Base-by-base conservation (phyloP, 257 asterid genomes). In the Hygrophila difformis region DNA sequence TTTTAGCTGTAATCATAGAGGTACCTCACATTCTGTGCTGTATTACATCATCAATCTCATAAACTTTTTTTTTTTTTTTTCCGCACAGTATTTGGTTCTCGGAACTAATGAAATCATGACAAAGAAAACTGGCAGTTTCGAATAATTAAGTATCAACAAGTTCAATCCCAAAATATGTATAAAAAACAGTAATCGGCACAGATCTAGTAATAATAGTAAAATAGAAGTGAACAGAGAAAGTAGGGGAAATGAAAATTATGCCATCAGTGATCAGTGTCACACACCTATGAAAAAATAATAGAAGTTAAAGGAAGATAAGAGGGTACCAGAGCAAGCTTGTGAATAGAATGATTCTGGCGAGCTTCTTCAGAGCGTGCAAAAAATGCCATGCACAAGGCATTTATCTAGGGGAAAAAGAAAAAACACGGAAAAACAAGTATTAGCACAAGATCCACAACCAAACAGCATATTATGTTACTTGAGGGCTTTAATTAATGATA, bases 351-450 rank as follows among this genome's bases (percentile, higher is more conserved):
- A 72, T 81, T 89, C 77, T 79, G 96, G 60, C 96, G 91, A 67
- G 84, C 94, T 71, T 89, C 96, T 74, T 89, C 91, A 21, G 98
- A 89, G 9, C 87, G 96, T 18, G 98, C 98, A 70, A 79, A 85
- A 66, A 89, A 89, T 54, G 96, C 98, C 98, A 89, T 89, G 74
- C 98, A 89, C 78, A 89, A 72, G 44, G 96, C 96, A 64, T 79
- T 71, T 53, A 89, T 89, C 98, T 89, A 87, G 61, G 41, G 52
- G 36, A 14, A 16, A 55, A 42, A 39, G 13, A 42, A 13, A 12
- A 12, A 31, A 49, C 8, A 26, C 8, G 7, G 8, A 5, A 26
- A 3, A 8, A 26, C 1, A 8, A 47, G 7, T 33, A 41, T 15
- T 48, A 40, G 44, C 17, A 22, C 35, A 42, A 29, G 18, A 49